Conservation (phyloP, 768 basidiomycete genomes). For the Boletus coccyginus region DNA sequence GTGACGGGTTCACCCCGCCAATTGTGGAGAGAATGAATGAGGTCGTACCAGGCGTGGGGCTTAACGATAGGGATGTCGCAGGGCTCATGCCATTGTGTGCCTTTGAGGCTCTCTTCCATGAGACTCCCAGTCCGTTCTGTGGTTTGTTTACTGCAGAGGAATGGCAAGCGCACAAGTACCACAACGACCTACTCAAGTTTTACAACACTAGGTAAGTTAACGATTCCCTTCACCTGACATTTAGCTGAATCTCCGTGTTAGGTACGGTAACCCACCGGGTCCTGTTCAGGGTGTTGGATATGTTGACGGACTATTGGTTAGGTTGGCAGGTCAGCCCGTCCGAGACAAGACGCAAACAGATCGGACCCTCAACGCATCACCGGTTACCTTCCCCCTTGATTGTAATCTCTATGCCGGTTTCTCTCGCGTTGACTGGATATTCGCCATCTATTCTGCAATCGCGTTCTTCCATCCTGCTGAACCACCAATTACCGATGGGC, state of each 20-base stretch:
- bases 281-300: constrained; percentile 84
- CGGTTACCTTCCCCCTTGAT: constrained; percentile 70
- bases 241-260: constrained; percentile 23
- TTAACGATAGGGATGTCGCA: constrained; percentile 53
- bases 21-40: constrained; percentile 60
- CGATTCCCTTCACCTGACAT: neutral
- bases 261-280: constrained; percentile 67
- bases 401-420: constrained; percentile 75
- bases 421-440: constrained; percentile 83
- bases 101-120: constrained; percentile 65
- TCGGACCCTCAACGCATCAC: constrained; percentile 62
- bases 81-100: constrained; percentile 73
- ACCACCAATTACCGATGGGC: constrained; percentile 11
- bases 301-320: constrained; percentile 83
- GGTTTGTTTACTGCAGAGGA: constrained; percentile 62
- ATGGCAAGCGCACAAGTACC: constrained; percentile 67
- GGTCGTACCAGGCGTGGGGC: constrained; percentile 58
- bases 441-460: constrained; percentile 67
- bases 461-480: constrained; percentile 47
- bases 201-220: constrained; percentile 65
- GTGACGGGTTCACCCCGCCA: constrained; percentile 48
- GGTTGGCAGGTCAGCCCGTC: constrained; percentile 65
- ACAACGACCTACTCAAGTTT: constrained; percentile 72
- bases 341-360: constrained; percentile 75
- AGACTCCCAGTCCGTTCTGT: constrained; percentile 64